These are phyloP conservation scores for Bombardia bombarda DNA, from an alignment of 495 filamentous ascomycete genomes.

Conservation along the genomic window DNA sequence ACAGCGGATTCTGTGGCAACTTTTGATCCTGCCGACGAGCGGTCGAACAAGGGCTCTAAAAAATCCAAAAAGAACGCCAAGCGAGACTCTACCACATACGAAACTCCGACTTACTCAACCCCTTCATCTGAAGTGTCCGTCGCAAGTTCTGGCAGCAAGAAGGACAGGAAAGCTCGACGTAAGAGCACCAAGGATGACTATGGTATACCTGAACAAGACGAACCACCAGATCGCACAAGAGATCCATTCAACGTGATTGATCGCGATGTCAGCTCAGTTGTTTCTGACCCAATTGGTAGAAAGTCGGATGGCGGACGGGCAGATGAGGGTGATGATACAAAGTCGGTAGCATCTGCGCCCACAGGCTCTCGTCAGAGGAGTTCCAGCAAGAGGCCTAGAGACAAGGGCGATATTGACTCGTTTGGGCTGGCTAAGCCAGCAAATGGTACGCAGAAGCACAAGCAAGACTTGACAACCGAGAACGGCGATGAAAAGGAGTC, in stretches of 20 bases:
- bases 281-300: constrained; percentile 28
- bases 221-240: constrained; percentile 25
- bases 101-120: constrained; percentile 19
- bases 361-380: constrained; percentile 21
- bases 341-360: constrained; percentile 32
- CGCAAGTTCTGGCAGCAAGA: constrained; percentile 16
- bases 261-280: constrained; percentile 35
- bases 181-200: constrained; percentile 26
- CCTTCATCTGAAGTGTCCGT: constrained; percentile 22
- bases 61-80: constrained; percentile 23
- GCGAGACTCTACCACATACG: constrained; percentile 16
- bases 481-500: constrained; percentile 34
- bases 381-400: neutral
- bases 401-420: constrained; percentile 30
- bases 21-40: constrained; percentile 10
- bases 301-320: constrained; percentile 17
- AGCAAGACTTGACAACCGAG: constrained; percentile 10
- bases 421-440: constrained; percentile 15
- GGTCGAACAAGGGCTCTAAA: constrained; percentile 12
- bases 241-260: constrained; percentile 21
- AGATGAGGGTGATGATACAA: constrained; percentile 30
- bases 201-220: constrained; percentile 20
- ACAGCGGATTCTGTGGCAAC: neutral
- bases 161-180: constrained; percentile 17
- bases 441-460: constrained; percentile 21